Conservation (phyloP, 192 early-diverging fungal genomes). For the Linnemannia elongata region DNA sequence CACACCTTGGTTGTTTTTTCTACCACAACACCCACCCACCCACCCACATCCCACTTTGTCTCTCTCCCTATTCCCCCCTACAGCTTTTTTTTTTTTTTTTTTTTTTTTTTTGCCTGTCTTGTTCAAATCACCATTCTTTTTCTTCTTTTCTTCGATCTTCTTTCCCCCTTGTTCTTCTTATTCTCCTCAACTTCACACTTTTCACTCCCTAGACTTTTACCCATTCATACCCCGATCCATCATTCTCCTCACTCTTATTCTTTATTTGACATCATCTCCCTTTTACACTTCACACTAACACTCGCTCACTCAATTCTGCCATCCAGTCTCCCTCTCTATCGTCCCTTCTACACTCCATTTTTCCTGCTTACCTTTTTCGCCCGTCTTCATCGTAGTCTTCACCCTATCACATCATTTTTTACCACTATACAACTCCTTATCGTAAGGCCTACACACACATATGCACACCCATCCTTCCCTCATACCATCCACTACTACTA, state of each 20-base stretch:
- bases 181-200: slow-evolving; percentile 8
- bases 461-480: neutral
- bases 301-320: neutral
- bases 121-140: slow-evolving; percentile 1
- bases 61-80: neutral
- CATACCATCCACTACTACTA: neutral
- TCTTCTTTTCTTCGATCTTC: neutral
- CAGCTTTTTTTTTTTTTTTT: slow-evolving; percentile 1
- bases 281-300: neutral
- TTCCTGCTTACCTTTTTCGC: slow-evolving; percentile 2
- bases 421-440: neutral
- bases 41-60: slow-evolving; percentile 4
- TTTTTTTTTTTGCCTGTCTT: slow-evolving; percentile 1
- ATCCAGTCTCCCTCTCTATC: slow-evolving; percentile 6
- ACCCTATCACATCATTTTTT: neutral
- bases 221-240: too few species aligned
- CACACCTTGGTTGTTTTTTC: too few species aligned
- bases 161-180: neutral
- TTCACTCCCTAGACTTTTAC: too few species aligned
- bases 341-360: slow-evolving; percentile 13
- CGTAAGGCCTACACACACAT: neutral
- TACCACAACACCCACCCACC: too few species aligned
- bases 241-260: too few species aligned
- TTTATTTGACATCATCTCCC: neutral
- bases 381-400: neutral